phyloP scores from a whole-genome alignment of 768 basidiomycete species.

The Trametes cubensis region DNA sequence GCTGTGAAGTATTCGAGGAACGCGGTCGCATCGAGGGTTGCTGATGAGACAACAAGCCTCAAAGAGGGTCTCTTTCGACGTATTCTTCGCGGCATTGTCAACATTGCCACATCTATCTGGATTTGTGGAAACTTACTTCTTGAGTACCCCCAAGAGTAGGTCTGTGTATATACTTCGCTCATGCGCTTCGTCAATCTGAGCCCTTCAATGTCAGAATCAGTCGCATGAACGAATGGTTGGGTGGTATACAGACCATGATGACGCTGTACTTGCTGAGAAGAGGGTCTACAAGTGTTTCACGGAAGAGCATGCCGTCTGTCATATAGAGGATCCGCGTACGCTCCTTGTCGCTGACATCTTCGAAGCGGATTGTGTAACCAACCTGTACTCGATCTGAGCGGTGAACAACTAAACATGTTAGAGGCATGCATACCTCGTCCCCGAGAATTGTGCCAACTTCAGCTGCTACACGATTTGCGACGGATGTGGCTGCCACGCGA shows the following conservation, averaged over 20 bases:
- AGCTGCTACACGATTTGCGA: constrained; percentile 87
- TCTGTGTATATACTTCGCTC: constrained; percentile 97
- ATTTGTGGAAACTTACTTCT: constrained; percentile 63
- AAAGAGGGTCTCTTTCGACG: constrained; percentile 88
- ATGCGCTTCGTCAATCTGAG: constrained; percentile 95
- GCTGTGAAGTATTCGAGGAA: constrained; percentile 89
- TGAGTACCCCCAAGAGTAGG: constrained; percentile 84
- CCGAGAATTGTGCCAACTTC: constrained; percentile 90
- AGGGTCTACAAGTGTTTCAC: constrained; percentile 91
- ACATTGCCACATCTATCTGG: constrained; percentile 3
- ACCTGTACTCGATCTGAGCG: no score
- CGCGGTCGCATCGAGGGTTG: constrained; percentile 89
- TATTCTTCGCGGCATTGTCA: constrained; percentile 55
- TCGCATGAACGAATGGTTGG: constrained; percentile 2
- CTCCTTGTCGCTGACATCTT: constrained; percentile 85
- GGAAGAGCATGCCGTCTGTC: constrained; percentile 98
- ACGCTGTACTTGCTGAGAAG: constrained; percentile 90
- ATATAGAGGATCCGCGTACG: constrained; percentile 91
- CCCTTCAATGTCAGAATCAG: constrained; percentile 27
- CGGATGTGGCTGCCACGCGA: constrained; percentile 93
- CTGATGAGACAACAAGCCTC: constrained; percentile 91
- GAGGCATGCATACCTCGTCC: constrained; percentile 64
- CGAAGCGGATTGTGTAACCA: constrained; percentile 96
- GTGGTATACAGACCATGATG: constrained; percentile 71
- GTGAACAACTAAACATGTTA: neutral